These are phyloP conservation scores for Dentipellis sp. DNA, from an alignment of 768 basidiomycete species.

Conservation along the genomic window DNA sequence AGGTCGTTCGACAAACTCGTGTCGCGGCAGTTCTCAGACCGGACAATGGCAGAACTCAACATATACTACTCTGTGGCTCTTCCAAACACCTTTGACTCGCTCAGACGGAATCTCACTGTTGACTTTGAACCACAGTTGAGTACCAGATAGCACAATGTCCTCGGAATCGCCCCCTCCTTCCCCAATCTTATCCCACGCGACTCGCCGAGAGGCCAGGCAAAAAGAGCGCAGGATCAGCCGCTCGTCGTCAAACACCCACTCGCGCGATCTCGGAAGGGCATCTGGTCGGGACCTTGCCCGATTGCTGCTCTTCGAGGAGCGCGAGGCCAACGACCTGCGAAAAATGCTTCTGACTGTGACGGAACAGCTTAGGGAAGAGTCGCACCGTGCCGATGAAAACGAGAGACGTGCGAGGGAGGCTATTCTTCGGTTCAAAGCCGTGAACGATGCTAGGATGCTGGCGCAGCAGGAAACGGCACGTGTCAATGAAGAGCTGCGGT, in stretches of 20 bases:
- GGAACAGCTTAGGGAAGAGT: conserved; percentile 30
- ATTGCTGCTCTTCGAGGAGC: conserved; percentile 31
- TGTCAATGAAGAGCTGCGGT: conserved; percentile 37
- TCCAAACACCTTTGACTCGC: too few relatives aligned
- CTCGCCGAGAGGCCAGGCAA: conserved; percentile 1
- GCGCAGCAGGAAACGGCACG: conserved; percentile 22
- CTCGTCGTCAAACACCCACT: conserved; percentile 5
- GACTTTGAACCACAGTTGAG: too few relatives aligned
- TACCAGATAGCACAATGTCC: too few relatives aligned
- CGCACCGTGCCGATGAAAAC: conserved; percentile 25
- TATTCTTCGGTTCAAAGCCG: conserved; percentile 19
- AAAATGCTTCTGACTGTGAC: conserved; percentile 27
- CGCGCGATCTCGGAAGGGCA: neutral
- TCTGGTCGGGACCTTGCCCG: conserved; percentile 1
- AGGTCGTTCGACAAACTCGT: too few relatives aligned
- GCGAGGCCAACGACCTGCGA: conserved; percentile 30
- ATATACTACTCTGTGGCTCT: too few relatives aligned
- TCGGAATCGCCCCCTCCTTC: conserved; percentile 3
- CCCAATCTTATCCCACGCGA: conserved; percentile 4
- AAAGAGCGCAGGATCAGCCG: conserved; percentile 2
- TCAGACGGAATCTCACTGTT: too few relatives aligned
- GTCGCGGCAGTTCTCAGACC: too few relatives aligned
- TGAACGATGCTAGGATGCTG: conserved; percentile 23
- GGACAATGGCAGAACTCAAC: too few relatives aligned
- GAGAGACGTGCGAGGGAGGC: conserved; percentile 25